Evolutionary conservation across 306 rosid species (phyloP).

Genomic region (Hylodesmum podocarpum): DNA sequence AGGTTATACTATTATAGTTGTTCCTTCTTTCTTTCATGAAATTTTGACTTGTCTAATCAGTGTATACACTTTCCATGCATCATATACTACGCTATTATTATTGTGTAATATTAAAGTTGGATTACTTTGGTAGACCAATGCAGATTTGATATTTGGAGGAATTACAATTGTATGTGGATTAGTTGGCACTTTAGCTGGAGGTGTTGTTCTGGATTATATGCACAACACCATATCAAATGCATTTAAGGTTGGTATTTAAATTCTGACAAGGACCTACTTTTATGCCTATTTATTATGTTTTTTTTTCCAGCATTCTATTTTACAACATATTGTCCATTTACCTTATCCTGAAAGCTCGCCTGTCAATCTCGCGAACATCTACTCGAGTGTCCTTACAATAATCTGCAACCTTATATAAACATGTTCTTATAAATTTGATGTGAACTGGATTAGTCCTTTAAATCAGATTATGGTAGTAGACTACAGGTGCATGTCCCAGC

Average conservation of each 20-base stretch:
- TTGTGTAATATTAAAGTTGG: neutral
- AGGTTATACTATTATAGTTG: neutral
- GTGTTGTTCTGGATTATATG: slow-evolving; percentile 63
- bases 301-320: neutral
- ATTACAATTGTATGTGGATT: slow-evolving; percentile 73
- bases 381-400: neutral
- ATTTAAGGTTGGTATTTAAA: slow-evolving; percentile 65
- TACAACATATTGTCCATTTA: neutral
- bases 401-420: neutral
- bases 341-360: neutral
- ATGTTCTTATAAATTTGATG: neutral
- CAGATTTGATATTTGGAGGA: slow-evolving; percentile 90
- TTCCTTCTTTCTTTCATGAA: neutral
- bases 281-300: slow-evolving; percentile 12
- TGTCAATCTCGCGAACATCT: neutral
- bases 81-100: neutral
- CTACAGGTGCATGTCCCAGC: neutral
- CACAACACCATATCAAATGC: slow-evolving; percentile 70
- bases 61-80: neutral
- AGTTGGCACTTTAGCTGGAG: slow-evolving; percentile 77
- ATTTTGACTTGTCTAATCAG: neutral
- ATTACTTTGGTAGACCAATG: slow-evolving; percentile 56
- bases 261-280: neutral
- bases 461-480: neutral
- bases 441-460: neutral